Percentiles rank a stretch among this genome's conserved stretches.
These are phyloP conservation scores for Colletotrichum zoysiae DNA, from an alignment of 2,329 filamentous ascomycete genomes.

Conservation along the genomic window DNA sequence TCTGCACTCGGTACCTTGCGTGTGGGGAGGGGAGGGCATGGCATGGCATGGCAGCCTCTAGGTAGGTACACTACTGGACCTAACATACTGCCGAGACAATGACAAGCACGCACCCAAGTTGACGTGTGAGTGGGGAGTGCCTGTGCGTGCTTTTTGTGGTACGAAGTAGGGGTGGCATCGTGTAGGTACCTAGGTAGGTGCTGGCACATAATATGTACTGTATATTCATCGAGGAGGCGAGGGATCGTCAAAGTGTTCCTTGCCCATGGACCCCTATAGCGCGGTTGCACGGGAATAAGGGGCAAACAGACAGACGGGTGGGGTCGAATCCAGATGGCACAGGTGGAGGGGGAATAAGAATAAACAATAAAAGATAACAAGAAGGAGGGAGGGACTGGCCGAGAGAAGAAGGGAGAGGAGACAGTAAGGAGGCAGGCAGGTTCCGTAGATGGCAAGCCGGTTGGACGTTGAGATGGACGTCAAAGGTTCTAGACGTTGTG, in stretches of 20 bases:
- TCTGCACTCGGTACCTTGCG: background rate
- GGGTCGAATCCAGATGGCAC: conserved; percentile 3
- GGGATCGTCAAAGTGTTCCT: conserved; percentile 19
- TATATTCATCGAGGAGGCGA: background rate
- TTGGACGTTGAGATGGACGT: conserved; percentile 34
- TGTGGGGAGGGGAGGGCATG: background rate
- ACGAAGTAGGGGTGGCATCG: background rate
- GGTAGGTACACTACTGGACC: background rate
- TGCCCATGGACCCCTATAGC: conserved; percentile 1
- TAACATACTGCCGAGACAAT: conserved; percentile 28
- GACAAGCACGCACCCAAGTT: conserved; percentile 31
- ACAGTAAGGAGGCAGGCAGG: background rate
- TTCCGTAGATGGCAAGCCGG: conserved; percentile 18
- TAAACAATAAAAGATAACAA: background rate
- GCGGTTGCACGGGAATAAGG: conserved; percentile 4
- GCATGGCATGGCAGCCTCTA: background rate
- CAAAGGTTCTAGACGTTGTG: conserved; percentile 24
- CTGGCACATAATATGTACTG: background rate
- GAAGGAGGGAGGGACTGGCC: background rate
- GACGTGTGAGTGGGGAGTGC: conserved; percentile 14
- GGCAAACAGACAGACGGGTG: background rate
- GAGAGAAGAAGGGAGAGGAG: conserved; percentile 6
- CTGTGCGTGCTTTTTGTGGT: conserved; percentile 21
- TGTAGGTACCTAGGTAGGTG: too few species aligned
- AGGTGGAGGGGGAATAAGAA: background rate